phyloP scores from a whole-genome alignment of 768 basidiomycete species.

The Pleurotus tuoliensis region DNA sequence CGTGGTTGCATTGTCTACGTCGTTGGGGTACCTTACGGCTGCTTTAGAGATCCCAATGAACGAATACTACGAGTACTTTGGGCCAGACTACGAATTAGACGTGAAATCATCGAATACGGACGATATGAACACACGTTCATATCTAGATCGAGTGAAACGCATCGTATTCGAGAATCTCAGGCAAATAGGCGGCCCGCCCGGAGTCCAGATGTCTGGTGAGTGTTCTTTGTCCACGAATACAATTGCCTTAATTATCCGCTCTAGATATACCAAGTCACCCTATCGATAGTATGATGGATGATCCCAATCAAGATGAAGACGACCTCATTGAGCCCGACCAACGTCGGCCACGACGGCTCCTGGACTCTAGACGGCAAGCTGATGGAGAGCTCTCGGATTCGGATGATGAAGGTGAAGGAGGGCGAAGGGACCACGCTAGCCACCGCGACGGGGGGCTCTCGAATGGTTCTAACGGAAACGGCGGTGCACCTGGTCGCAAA shows the following conservation, averaged over 20 bases:
- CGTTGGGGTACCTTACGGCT: neutral
- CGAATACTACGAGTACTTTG: slow-evolving; percentile 99
- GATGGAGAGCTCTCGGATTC: slow-evolving; percentile 95
- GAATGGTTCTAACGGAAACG: slow-evolving; percentile 37
- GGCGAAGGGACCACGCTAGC: slow-evolving; percentile 62
- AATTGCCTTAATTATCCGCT: neutral
- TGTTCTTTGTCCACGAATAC: neutral
- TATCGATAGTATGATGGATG: slow-evolving; percentile 82
- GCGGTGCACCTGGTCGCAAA: slow-evolving; percentile 41
- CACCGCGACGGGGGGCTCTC: slow-evolving; percentile 42
- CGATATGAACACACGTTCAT: slow-evolving; percentile 90
- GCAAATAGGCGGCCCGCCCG: slow-evolving; percentile 82
- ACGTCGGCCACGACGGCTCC: slow-evolving; percentile 68
- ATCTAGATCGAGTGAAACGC: slow-evolving; percentile 88
- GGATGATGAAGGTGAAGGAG: slow-evolving; percentile 94
- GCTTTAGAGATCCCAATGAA: slow-evolving; percentile 89
- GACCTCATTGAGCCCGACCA: slow-evolving; percentile 76
- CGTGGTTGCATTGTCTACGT: slow-evolving; percentile 8
- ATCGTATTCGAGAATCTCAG: slow-evolving; percentile 91
- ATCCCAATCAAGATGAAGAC: slow-evolving; percentile 70
- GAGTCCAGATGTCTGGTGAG: slow-evolving; percentile 85
- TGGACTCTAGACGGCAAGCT: slow-evolving; percentile 78
- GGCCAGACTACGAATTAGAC: slow-evolving; percentile 94
- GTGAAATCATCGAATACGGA: slow-evolving; percentile 94
- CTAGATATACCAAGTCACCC: slow-evolving; percentile 81